Conservation (phyloP, 495 filamentous ascomycete species). For the Aspergillus indologenus region DNA sequence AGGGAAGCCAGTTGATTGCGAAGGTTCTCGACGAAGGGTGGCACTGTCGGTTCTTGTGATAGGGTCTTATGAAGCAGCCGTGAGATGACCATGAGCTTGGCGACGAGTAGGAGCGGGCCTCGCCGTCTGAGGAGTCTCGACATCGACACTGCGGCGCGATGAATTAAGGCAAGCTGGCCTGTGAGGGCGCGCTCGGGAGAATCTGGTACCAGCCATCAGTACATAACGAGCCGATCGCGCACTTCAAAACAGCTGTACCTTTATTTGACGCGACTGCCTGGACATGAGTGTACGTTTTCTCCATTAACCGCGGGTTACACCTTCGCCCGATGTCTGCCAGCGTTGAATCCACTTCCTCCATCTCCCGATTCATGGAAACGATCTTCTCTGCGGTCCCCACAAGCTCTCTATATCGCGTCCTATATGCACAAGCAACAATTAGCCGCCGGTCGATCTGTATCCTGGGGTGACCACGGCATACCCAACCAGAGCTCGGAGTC, state of each 20-base stretch:
- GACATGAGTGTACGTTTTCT: slow-evolving; percentile 61
- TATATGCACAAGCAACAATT: slow-evolving; percentile 27
- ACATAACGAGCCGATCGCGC: slow-evolving; percentile 16
- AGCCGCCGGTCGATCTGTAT: not conserved
- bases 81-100: slow-evolving; percentile 78
- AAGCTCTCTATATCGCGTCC: slow-evolving; percentile 86
- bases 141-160: slow-evolving; percentile 54
- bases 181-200: slow-evolving; percentile 53
- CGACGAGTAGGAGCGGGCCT: slow-evolving; percentile 61
- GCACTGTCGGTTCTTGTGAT: slow-evolving; percentile 46
- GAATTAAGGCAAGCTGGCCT: slow-evolving; percentile 60
- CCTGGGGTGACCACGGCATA: slow-evolving; percentile 28
- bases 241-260: slow-evolving; percentile 33
- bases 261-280: slow-evolving; percentile 43
- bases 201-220: slow-evolving; percentile 43
- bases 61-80: slow-evolving; percentile 68
- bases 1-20: slow-evolving; percentile 59
- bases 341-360: slow-evolving; percentile 66
- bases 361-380: slow-evolving; percentile 78
- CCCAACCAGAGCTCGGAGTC: slow-evolving; percentile 88
- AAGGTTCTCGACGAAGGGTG: slow-evolving; percentile 58
- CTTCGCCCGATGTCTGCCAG: slow-evolving; percentile 69
- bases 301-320: slow-evolving; percentile 73
- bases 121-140: slow-evolving; percentile 56
- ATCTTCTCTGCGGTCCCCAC: slow-evolving; percentile 91